These are phyloP conservation scores for Suillus clintonianus DNA, from an alignment of 768 basidiomycete species.

Conservation along the genomic window DNA sequence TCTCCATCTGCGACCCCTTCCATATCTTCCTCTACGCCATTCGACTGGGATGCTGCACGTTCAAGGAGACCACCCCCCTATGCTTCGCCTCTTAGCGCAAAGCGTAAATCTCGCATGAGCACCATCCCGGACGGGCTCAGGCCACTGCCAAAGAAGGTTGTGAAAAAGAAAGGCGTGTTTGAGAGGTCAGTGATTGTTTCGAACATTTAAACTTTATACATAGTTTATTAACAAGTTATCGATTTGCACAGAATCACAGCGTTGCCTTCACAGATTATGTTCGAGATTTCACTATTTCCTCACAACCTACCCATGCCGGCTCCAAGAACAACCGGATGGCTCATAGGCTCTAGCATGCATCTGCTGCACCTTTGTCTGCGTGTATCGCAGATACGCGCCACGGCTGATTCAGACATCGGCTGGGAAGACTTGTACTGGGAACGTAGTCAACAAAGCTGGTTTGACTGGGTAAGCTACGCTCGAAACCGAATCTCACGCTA, in stretches of 20 bases:
- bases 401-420: slow-evolving; percentile 67
- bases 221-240: slow-evolving; percentile 15
- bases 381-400: slow-evolving; percentile 53
- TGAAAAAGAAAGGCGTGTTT: slow-evolving; percentile 65
- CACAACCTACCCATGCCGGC: slow-evolving; percentile 75
- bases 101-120: slow-evolving; percentile 45
- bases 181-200: slow-evolving; percentile 49
- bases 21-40: slow-evolving; percentile 72
- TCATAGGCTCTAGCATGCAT: slow-evolving; percentile 67
- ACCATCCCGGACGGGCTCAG: slow-evolving; percentile 20
- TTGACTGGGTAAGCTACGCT: slow-evolving; percentile 67
- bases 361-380: slow-evolving; percentile 67
- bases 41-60: slow-evolving; percentile 88
- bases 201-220: slow-evolving; percentile 1
- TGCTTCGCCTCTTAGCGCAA: slow-evolving; percentile 55
- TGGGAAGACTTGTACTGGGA: slow-evolving; percentile 82
- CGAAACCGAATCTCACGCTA: not conserved
- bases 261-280: slow-evolving; percentile 71
- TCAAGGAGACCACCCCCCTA: slow-evolving; percentile 72
- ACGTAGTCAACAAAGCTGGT: slow-evolving; percentile 65
- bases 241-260: slow-evolving; percentile 50
- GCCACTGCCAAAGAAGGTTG: slow-evolving; percentile 50
- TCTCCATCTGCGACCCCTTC: slow-evolving; percentile 71
- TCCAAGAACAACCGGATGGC: slow-evolving; percentile 63
- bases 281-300: slow-evolving; percentile 83